Percentiles rank a stretch among this genome's conserved stretches.
Conservation (phyloP, 495 filamentous ascomycete species). For the Parmelia sp. region DNA sequence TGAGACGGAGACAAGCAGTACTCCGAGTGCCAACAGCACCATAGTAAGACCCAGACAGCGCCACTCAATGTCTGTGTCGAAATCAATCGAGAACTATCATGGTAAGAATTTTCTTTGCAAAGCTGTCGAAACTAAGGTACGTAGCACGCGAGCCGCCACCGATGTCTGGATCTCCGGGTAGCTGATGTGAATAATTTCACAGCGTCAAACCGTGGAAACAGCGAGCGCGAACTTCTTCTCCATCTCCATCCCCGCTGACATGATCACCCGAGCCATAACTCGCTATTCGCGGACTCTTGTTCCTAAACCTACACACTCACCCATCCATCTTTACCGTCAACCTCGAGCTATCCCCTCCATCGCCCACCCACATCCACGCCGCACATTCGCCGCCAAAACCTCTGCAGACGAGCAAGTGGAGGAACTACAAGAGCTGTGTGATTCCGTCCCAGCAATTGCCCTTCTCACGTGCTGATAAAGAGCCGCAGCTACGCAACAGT, state of each 20-base stretch:
- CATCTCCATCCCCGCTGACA: neutral
- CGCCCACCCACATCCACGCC: neutral
- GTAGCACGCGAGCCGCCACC: neutral
- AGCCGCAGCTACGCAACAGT: conserved; percentile 38
- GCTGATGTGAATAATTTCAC: conserved; percentile 7
- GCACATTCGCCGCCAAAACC: conserved; percentile 27
- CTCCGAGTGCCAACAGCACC: conserved; percentile 15
- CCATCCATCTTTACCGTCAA: neutral
- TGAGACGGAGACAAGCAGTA: conserved; percentile 14
- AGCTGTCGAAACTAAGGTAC: neutral
- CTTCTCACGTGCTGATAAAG: neutral
- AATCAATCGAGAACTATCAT: neutral
- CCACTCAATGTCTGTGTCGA: neutral
- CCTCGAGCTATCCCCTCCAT: neutral
- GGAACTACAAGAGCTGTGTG: conserved; percentile 39
- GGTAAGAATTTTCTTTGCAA: too few relatives aligned
- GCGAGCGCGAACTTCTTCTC: neutral
- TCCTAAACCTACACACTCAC: neutral
- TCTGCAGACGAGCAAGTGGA: conserved; percentile 39
- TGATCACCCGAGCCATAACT: conserved; percentile 14
- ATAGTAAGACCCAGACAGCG: neutral
- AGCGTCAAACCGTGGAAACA: too few relatives aligned
- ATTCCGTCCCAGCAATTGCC: neutral
- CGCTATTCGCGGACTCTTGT: neutral
- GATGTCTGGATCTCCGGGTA: conserved; percentile 16